These are phyloP conservation scores for Calonectria pteridis DNA, from an alignment of 2,329 filamentous ascomycete species.

Conservation along the genomic window DNA sequence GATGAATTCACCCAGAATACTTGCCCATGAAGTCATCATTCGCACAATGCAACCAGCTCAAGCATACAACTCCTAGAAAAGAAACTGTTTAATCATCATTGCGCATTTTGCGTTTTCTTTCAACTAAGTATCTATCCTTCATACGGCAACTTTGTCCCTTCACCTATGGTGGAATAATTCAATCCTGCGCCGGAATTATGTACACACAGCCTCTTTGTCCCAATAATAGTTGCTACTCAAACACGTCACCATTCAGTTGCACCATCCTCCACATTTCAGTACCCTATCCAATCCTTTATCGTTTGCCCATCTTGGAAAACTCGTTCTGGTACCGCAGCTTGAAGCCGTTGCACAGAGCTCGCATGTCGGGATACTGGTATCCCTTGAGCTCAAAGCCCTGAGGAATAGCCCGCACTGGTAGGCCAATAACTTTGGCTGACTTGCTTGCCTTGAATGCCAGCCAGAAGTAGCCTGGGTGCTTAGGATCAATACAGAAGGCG, in stretches of 20 bases:
- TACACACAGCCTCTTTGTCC: constrained; percentile 22
- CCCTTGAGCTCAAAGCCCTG: constrained; percentile 93
- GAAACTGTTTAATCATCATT: constrained; percentile 12
- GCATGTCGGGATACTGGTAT: constrained; percentile 93
- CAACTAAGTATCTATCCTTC: constrained; percentile 16
- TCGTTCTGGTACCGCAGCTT: constrained; percentile 81
- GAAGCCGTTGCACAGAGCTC: constrained; percentile 95
- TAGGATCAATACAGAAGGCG: constrained; percentile 93
- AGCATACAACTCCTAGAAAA: neutral
- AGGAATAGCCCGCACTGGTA: constrained; percentile 91
- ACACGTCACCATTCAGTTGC: constrained; percentile 20
- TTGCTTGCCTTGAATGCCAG: constrained; percentile 95
- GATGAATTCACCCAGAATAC: neutral
- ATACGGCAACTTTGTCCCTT: constrained; percentile 15
- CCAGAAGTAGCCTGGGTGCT: constrained; percentile 94
- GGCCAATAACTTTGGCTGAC: constrained; percentile 77
- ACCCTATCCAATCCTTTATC: constrained; percentile 36
- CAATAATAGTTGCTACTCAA: constrained; percentile 26
- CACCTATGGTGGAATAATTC: constrained; percentile 12
- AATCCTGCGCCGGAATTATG: constrained; percentile 29
- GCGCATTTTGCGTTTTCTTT: constrained; percentile 17
- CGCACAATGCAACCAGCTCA: neutral
- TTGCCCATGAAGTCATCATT: too few relatives aligned
- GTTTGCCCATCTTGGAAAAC: constrained; percentile 70
- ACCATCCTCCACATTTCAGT: neutral